Evolutionary conservation across 2,329 filamentous ascomycete species (phyloP).

Genomic region (Arthrobotrys sphaeroides): DNA sequence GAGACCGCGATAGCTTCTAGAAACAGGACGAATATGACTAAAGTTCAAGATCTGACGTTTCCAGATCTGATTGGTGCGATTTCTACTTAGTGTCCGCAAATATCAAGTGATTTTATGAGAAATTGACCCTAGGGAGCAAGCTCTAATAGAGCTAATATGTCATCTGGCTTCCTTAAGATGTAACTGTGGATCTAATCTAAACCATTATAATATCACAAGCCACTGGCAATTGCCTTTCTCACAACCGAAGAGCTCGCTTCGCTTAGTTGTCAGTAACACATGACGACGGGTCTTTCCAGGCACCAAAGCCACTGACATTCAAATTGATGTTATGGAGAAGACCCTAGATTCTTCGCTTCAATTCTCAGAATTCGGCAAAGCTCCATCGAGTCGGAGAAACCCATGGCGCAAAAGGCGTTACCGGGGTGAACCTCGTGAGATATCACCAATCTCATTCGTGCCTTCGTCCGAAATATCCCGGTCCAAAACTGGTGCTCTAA

Average conservation of each 20-base stretch:
- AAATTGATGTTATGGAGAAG: not conserved
- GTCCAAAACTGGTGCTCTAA: too few species aligned
- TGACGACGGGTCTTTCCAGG: constrained; percentile 22
- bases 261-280: constrained; percentile 15
- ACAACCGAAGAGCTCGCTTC: constrained; percentile 48
- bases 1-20: too few species aligned
- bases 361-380: constrained; percentile 37
- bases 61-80: too few species aligned
- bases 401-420: constrained; percentile 1
- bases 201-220: too few species aligned
- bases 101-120: too few species aligned
- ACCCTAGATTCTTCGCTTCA: constrained; percentile 15
- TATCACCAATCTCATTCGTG: constrained; percentile 10
- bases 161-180: constrained; percentile 22
- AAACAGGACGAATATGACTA: too few species aligned
- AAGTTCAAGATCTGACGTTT: too few species aligned
- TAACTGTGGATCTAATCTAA: not conserved
- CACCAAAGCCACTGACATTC: not conserved
- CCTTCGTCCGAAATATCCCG: constrained; percentile 28
- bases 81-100: too few species aligned
- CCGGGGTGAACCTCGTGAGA: not conserved
- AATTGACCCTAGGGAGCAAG: constrained; percentile 9
- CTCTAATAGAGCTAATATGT: constrained; percentile 20
- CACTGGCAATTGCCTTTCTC: constrained; percentile 4
- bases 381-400: not conserved